phyloP scores from a whole-genome alignment of 192 early-diverging fungal genomes.

The Coemansia sp. region DNA sequence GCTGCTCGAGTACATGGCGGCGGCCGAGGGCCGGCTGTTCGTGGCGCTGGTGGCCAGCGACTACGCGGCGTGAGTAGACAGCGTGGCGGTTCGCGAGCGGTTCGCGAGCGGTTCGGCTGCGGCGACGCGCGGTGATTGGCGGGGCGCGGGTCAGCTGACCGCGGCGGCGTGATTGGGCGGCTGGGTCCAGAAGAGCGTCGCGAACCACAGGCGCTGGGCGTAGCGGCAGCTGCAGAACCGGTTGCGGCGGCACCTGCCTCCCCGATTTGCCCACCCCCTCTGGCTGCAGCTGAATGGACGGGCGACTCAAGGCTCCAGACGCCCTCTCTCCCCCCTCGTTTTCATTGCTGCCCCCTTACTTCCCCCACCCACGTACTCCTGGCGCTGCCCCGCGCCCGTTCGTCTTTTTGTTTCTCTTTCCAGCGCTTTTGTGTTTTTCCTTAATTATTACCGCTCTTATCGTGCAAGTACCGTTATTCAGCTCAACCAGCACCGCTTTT shows the following conservation, averaged over 20 bases:
- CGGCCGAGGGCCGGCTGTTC: constrained; percentile 36
- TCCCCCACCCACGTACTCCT: constrained; percentile 1
- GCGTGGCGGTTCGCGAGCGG: neutral
- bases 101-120: neutral
- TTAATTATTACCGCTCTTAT: constrained; percentile 1
- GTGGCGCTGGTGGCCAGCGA: constrained; percentile 36
- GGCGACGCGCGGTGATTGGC: neutral
- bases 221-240: neutral
- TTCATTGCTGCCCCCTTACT: neutral
- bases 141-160: neutral
- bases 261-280: neutral
- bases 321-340: neutral
- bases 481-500: no score
- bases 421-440: neutral
- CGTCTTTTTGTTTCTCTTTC: constrained; percentile 4
- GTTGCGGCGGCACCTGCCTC: neutral
- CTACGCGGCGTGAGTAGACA: neutral
- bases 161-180: neutral
- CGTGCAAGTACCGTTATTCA: no score
- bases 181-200: neutral
- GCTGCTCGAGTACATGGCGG: constrained; percentile 50
- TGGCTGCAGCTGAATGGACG: constrained; percentile 1
- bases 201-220: neutral
- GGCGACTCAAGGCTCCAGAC: neutral
- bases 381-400: constrained; percentile 4